phyloP scores from a whole-genome alignment of 139 green algal genomes.

The Microglena sp. region DNA sequence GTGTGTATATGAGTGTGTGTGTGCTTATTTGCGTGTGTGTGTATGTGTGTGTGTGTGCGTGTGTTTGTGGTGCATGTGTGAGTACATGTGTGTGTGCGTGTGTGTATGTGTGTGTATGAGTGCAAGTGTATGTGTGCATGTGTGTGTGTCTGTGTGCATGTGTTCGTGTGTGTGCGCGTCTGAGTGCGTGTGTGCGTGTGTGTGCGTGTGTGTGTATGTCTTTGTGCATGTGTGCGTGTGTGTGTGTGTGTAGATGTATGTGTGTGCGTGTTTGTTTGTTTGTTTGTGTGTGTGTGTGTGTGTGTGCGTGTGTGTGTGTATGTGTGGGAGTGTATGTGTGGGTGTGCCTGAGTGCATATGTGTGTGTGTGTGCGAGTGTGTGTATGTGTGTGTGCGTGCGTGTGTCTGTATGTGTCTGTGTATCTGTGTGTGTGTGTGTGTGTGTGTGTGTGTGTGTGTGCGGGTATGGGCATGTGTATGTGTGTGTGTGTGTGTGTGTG shows the following conservation, averaged over 20 bases:
- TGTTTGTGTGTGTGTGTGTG: slow-evolving; percentile 1
- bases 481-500: neutral
- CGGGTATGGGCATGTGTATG: neutral
- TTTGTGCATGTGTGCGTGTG: neutral
- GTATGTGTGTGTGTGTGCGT: neutral
- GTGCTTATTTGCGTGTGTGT: slow-evolving; percentile 3
- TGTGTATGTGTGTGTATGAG: slow-evolving; percentile 6
- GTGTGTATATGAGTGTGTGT: neutral
- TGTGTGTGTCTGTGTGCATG: neutral
- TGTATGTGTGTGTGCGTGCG: neutral
- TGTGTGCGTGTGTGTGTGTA: slow-evolving; percentile 2
- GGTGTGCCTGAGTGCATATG: neutral
- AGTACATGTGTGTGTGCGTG: neutral
- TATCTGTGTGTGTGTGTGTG: neutral
- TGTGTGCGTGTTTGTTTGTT: neutral
- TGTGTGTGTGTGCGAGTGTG: slow-evolving; percentile 3
- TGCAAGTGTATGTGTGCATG: neutral
- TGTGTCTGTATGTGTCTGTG: neutral
- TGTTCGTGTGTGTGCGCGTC: neutral
- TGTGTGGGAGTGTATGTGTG: neutral
- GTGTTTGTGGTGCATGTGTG: too few relatives aligned
- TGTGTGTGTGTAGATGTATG: neutral
- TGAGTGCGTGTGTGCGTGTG: neutral
- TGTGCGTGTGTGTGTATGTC: slow-evolving; percentile 1
- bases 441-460: neutral